These are phyloP conservation scores for Dictyophora rubrovolvata DNA, from an alignment of 768 basidiomycete genomes.

Conservation along the genomic window DNA sequence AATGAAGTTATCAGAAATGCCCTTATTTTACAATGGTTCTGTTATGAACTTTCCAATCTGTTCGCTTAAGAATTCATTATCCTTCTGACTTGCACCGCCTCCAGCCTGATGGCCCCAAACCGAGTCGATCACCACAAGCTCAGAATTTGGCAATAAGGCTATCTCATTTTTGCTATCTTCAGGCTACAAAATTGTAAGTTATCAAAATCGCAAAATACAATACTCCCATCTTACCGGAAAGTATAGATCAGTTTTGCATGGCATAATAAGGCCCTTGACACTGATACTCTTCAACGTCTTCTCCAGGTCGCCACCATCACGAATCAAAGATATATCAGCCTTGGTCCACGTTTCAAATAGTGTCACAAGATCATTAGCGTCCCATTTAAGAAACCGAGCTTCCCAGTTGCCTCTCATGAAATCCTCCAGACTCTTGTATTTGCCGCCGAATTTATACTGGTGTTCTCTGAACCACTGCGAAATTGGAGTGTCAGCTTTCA, in stretches of 20 bases:
- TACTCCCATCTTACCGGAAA: neutral
- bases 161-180: conserved; percentile 44
- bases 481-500: neutral
- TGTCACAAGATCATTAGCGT: conserved; percentile 8
- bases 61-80: neutral
- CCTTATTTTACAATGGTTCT: neutral
- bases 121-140: conserved; percentile 41
- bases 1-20: too few species aligned
- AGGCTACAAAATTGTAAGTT: conserved; percentile 25
- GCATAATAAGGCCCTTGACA: conserved; percentile 6
- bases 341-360: conserved; percentile 7
- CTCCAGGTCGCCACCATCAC: conserved; percentile 5
- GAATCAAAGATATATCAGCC: conserved; percentile 5
- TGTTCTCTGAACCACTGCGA: conserved; percentile 46
- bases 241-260: conserved; percentile 9
- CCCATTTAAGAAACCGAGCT: neutral
- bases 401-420: conserved; percentile 5
- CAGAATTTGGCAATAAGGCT: conserved; percentile 30
- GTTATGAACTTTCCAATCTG: neutral
- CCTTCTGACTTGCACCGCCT: neutral
- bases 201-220: neutral
- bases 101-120: conserved; percentile 41
- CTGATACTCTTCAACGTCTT: conserved; percentile 5
- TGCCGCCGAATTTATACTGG: conserved; percentile 31
- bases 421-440: conserved; percentile 1